Evolutionary conservation across 768 basidiomycete genomes (phyloP), one percentile per base, ranked within the genome.

Genomic region (Rhizopogon salebrosus): DNA sequence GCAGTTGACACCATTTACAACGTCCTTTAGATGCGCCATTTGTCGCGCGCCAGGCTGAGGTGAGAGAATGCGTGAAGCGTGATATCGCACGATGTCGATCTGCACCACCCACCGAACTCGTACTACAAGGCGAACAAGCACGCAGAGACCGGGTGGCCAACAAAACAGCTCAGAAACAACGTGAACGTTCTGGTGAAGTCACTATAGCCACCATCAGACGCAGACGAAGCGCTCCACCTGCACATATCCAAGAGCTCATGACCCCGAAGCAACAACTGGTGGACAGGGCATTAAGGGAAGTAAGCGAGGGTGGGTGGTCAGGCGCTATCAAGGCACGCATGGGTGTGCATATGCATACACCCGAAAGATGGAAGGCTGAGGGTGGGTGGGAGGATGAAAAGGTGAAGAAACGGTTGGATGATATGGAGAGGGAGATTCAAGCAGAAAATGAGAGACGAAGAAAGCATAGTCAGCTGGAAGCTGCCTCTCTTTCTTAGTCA

Each of bases 291-390:
- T 72, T 75, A 48, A 63, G 74, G 31, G 67, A 80, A 35, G 72
- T 80, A 2, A 77, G 84, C 50, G 82, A 85, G 64, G 86, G 79
- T 0, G 90, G 90, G 13, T 91, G 89, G 64, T 77, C 83, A 2
- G 89, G 79, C n/a, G 60, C 67, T 61, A 72, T 84, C 46, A 92
- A 91, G 71, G 69, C 69, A 53, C 67, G 61, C 53, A 63, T 80
- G 54, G 83, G 87, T 3, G 75, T 74, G 49, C 80, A 73, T 63
- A 56, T 85, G 57, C 63, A 61, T 36, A 61, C 71, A 38, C 57
- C 61, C 2, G 62, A 70, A 16, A 54, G 56, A 37, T 73, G 70
- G 72, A 67, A 54, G 58, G 61, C 54, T 10, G 76, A 75, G 41
- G 53, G 57, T 18, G 74, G 70, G 4, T 58, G 60, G 35, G 63